Evolutionary conservation across 768 basidiomycete species (phyloP).

Genomic region (Megacollybia marginata): DNA sequence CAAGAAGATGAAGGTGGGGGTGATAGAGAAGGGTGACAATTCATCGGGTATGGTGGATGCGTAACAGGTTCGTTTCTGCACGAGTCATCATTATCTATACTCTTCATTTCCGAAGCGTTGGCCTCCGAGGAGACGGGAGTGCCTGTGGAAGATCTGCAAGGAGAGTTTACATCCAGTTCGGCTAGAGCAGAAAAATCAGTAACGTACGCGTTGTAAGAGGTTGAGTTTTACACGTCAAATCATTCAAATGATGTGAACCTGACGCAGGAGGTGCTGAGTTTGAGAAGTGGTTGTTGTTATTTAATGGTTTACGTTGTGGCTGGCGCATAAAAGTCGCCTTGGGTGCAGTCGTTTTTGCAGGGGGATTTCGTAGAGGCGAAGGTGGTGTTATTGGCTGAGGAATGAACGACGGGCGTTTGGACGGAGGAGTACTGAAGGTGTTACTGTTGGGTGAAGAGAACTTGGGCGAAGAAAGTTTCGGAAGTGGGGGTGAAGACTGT

Average conservation of each 20-base stretch:
- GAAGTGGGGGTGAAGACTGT: constrained; percentile 24
- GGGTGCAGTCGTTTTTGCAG: constrained; percentile 21
- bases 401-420: constrained; percentile 56
- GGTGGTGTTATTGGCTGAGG: constrained; percentile 50
- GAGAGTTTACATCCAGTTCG: constrained; percentile 13
- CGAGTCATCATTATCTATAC: too few relatives aligned
- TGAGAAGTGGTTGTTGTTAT: not conserved
- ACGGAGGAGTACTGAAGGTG: constrained; percentile 34
- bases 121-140: too few relatives aligned
- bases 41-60: constrained; percentile 24
- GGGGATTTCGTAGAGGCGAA: constrained; percentile 25
- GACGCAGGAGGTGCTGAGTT: not conserved
- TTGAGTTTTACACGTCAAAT: constrained; percentile 38
- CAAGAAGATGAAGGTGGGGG: constrained; percentile 20
- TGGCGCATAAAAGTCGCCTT: constrained; percentile 38
- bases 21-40: constrained; percentile 25
- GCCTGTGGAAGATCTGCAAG: constrained; percentile 1
- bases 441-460: constrained; percentile 15
- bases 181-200: constrained; percentile 39
- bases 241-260: not conserved
- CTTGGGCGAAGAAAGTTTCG: constrained; percentile 14
- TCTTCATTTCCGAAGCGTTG: too few relatives aligned
- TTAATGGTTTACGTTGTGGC: constrained; percentile 31
- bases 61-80: too few relatives aligned
- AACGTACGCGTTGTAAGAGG: constrained; percentile 49